Evolutionary conservation across 768 basidiomycete genomes (phyloP).

Genomic region (Filobasidium floriforme): DNA sequence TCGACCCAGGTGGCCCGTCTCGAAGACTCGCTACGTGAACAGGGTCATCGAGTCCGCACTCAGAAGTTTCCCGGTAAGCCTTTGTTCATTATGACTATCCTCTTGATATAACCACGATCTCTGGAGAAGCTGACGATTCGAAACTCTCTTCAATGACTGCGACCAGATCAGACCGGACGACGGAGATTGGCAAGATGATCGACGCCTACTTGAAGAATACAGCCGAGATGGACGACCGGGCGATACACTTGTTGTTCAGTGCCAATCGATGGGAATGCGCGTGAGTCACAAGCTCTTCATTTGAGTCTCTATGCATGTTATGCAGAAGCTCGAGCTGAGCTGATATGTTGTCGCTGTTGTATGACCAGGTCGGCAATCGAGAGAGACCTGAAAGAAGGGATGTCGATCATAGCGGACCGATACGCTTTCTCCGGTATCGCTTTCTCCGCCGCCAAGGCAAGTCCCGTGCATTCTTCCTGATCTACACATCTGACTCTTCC

Average conservation of each 20-base stretch:
- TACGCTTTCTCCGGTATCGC: slow-evolving; percentile 96
- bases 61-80: slow-evolving; percentile 81
- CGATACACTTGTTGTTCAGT: slow-evolving; percentile 87
- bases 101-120: neutral
- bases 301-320: neutral
- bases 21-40: slow-evolving; percentile 51
- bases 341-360: slow-evolving; percentile 5
- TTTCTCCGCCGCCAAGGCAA: slow-evolving; percentile 55
- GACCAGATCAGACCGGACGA: slow-evolving; percentile 65
- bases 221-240: slow-evolving; percentile 80
- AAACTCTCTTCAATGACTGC: no score
- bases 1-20: slow-evolving; percentile 72
- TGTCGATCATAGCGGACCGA: slow-evolving; percentile 75
- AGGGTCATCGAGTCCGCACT: slow-evolving; percentile 52
- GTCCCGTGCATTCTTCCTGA: slow-evolving; percentile 9
- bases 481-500: no score
- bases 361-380: slow-evolving; percentile 56
- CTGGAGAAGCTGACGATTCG: neutral
- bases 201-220: slow-evolving; percentile 78
- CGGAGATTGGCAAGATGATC: slow-evolving; percentile 84
- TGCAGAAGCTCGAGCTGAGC: neutral
- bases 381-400: slow-evolving; percentile 56
- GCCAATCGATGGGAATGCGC: slow-evolving; percentile 95
- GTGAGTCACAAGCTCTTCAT: slow-evolving; percentile 53
- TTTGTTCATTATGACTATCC: neutral